Base-by-base conservation (phyloP, 805 yeast genomes). In the Cyberlindnera misumaiensis region DNA sequence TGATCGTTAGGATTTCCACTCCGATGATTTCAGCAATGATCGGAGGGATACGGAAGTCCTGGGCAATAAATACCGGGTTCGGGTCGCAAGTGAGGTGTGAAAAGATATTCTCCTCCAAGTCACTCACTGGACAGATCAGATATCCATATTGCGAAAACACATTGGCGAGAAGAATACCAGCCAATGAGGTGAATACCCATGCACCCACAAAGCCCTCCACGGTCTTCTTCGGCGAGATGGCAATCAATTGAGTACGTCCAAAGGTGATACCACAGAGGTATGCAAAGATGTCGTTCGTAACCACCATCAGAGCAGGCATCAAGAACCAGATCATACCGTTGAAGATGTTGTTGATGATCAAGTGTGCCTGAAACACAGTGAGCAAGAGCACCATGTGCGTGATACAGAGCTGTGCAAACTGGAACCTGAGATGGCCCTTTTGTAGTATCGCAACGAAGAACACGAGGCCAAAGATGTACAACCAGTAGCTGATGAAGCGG, bases 121-220 rank as follows among this genome's bases (percentile, higher is more conserved):
- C 78, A 29, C 67, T 68, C 26, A 88, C 88, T 10, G 97, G 97
- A 60, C 98, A 93, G 45, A 83, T 85, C 69, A 93, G 65, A 61
- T 82, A 93, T 53, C 73, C 73, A 48, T 76, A 79, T 36, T 75
- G 72, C 28, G 83, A 67, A 46, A 88, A 67, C 37, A 81, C 55
- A 49, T 74, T 73, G 2, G 94, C 73, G 38, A 88, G 69, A 6
- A 79, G 38, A 20, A 86, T 62, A 1, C 90, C 86, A 45, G 84
- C 78, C 27, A 83, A 45, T 6, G 85, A 80, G 9, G 98, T 93
- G 56, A 93, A 90, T 34, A 87, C 62, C 98, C 98, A 93, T 13
- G 97, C 98, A 37, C 98, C 98, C 35, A 90, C 65, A 55, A 93
- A 93, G 3, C 98, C 98, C 65, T 93, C 98, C 28, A 90, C 88